Evolutionary conservation across 208 protist species (phyloP), one percentile per base, ranked within the genome.

Genomic region (Trypanosoma avium): DNA sequence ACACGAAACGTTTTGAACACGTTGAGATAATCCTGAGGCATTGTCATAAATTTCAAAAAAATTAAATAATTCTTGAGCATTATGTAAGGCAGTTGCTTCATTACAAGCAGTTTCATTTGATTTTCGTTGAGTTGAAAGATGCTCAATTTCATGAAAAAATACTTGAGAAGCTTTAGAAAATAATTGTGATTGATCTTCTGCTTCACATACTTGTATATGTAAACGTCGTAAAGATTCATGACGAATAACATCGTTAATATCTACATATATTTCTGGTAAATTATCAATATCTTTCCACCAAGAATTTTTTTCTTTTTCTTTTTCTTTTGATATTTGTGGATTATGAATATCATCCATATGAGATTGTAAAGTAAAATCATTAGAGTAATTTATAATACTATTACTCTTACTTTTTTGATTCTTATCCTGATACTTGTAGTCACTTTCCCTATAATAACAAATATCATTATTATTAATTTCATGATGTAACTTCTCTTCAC

Each of bases 31-130:
- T 4, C 60, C 65, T 12, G 21, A 49, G 15, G 13, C 38, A 4
- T 70, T 67, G 48, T 89, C 79, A 30, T 80, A 69, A 24, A 53
- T 35, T 9, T 40, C 22, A 42, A 68, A 80, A 13, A 89, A 85
- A n/a, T 48, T 61, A 36, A 12, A 17, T 29, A 81, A 75, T 48
- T 83, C 53, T 32, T 67, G 35, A 4, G 65, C 74, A 55, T 82
- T 81, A 42, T 33, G 22, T 19, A 13, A 21, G 21, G 40, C 35
- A 4, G 6, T 27, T n/a, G 22, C 43, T 1, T 17, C 32, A 26
- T 56, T 21, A 21, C 22, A 47, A 24, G 57, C 47, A 10, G 6
- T n/a, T 10, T 46, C 21, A 35, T 1, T 36, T 29, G 4, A 26
- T 46, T 40, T 17, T 24, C 36, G 24, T 36, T 43, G n/a, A 9